Conservation (phyloP, 306 rosid species). For the peach (Prunus persica) region Prunus_persica_NCBIv2 NC_034009.1:4581001-4581500, state of each 20-base stretch:
- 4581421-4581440: slow-evolving; percentile 64
- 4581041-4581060: not conserved
- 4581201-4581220: not conserved
- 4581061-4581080: not conserved
- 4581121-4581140: not conserved
- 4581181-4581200: not conserved
- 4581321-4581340: not conserved
- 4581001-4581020: no score
- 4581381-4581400: slow-evolving; percentile 41
- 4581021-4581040: not conserved
- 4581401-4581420: slow-evolving; percentile 67
- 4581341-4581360: slow-evolving; percentile 69
- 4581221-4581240: not conserved
- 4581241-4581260: not conserved
- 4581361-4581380: slow-evolving; percentile 32
- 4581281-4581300: not conserved
- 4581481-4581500: slow-evolving; percentile 38
- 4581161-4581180: not conserved
- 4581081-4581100: not conserved
- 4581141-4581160: not conserved
- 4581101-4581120: no score
- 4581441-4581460: slow-evolving; percentile 46
- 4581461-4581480: slow-evolving; percentile 38
- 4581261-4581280: not conserved
- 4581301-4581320: not conserved